Conservation (phyloP, 768 basidiomycete species). For the Vishniacozyma victoriae region DNA sequence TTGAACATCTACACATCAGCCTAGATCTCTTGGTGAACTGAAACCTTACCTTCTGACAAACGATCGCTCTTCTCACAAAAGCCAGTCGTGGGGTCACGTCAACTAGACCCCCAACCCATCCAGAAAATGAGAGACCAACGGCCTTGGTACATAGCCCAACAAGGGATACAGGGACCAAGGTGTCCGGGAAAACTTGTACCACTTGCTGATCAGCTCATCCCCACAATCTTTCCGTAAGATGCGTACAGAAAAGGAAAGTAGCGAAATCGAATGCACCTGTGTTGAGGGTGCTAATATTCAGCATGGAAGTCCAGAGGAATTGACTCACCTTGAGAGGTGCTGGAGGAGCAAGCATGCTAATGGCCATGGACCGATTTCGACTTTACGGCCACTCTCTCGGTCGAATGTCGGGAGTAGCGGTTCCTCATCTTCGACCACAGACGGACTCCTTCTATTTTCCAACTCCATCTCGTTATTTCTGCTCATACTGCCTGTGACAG, state of each 20-base stretch:
- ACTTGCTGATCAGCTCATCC: conserved; percentile 15
- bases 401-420: too few species aligned
- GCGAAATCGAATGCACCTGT: conserved; percentile 11
- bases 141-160: conserved; percentile 36
- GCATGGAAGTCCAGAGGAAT: not conserved
- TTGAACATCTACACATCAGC: conserved; percentile 4
- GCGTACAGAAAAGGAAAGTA: conserved; percentile 11
- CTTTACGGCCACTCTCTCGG: too few species aligned
- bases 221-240: conserved; percentile 2
- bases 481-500: too few species aligned
- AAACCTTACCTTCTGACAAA: conserved; percentile 33
- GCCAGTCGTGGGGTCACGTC: conserved; percentile 24
- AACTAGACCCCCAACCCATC: conserved; percentile 39
- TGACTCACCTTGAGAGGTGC: conserved; percentile 19
- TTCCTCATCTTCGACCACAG: too few species aligned
- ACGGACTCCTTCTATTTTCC: too few species aligned
- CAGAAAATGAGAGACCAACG: conserved; percentile 28
- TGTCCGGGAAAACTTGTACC: conserved; percentile 40
- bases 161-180: conserved; percentile 40
- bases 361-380: too few species aligned
- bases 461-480: too few species aligned
- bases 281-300: conserved; percentile 3
- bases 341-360: conserved; percentile 23
- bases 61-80: conserved; percentile 28
- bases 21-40: too few species aligned